Percentiles rank a stretch among this genome's conserved stretches.
phyloP scores from a whole-genome alignment of 2,329 filamentous ascomycete species.

The Chaetoscypha palmicola region DNA sequence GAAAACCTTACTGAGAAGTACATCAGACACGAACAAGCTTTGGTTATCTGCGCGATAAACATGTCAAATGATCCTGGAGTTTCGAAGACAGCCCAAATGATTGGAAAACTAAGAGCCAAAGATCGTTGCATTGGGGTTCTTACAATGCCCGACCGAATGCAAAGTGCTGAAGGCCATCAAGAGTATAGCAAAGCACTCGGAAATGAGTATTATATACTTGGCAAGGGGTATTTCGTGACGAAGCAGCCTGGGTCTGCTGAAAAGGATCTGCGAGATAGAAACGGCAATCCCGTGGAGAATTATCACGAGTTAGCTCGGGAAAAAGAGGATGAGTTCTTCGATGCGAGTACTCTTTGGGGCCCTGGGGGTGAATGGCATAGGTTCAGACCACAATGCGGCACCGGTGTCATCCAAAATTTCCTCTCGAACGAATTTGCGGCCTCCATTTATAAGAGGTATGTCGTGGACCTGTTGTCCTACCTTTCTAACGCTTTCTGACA shows the following conservation, averaged over 20 bases:
- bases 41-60: slow-evolving; percentile 69
- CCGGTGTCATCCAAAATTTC: slow-evolving; percentile 39
- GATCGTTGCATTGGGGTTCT: slow-evolving; percentile 65
- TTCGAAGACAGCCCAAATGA: slow-evolving; percentile 61
- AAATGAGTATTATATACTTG: slow-evolving; percentile 52
- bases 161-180: slow-evolving; percentile 41
- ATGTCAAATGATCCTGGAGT: slow-evolving; percentile 76
- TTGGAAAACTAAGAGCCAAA: slow-evolving; percentile 50
- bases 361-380: slow-evolving; percentile 29
- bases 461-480: too few species aligned
- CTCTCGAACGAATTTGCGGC: slow-evolving; percentile 42
- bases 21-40: slow-evolving; percentile 59
- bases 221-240: slow-evolving; percentile 73
- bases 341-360: slow-evolving; percentile 37
- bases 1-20: slow-evolving; percentile 64
- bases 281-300: slow-evolving; percentile 10
- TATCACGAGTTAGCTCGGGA: slow-evolving; percentile 40
- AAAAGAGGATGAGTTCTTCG: slow-evolving; percentile 46
- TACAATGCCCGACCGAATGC: slow-evolving; percentile 77
- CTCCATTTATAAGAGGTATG: slow-evolving; percentile 35
- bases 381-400: slow-evolving; percentile 44
- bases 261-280: too few species aligned
- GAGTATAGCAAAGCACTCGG: slow-evolving; percentile 60
- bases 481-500: background rate
- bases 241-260: slow-evolving; percentile 48